Evolutionary conservation across 805 yeast species (phyloP).

Genomic region (Ogataea paraovalis): DNA sequence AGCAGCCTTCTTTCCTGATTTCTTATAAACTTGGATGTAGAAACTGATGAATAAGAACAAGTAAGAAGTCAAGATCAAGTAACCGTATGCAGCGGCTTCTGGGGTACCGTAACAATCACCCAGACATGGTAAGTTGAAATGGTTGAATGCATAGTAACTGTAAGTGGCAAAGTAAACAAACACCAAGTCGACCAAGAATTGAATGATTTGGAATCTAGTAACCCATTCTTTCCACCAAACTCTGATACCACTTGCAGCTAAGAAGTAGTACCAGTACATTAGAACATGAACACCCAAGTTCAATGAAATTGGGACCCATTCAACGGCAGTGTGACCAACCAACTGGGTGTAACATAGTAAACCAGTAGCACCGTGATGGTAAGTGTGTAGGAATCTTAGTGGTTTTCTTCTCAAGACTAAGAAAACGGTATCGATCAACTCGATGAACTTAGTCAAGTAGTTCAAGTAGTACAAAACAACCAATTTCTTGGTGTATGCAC

Average conservation of each 20-base stretch:
- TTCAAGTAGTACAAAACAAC: constrained; percentile 85
- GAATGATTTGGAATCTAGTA: constrained; percentile 91
- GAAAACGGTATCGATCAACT: constrained; percentile 87
- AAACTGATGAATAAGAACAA: constrained; percentile 86
- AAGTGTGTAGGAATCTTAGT: constrained; percentile 87
- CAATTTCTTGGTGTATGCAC: constrained; percentile 80
- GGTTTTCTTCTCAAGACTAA: constrained; percentile 89
- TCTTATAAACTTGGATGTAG: constrained; percentile 82
- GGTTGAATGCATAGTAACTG: constrained; percentile 76
- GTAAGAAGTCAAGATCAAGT: constrained; percentile 82
- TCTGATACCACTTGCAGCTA: constrained; percentile 86
- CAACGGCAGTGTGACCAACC: constrained; percentile 83
- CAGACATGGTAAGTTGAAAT: constrained; percentile 66
- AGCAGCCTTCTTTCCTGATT: constrained; percentile 24
- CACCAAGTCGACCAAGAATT: constrained; percentile 81
- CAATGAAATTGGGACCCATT: constrained; percentile 90
- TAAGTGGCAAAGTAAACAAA: constrained; percentile 94
- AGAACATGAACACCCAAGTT: constrained; percentile 91
- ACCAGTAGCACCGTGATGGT: constrained; percentile 98
- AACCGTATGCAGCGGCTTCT: constrained; percentile 90
- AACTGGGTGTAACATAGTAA: constrained; percentile 89
- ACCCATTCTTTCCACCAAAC: constrained; percentile 99
- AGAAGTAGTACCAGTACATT: constrained; percentile 97
- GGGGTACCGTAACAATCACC: constrained; percentile 92
- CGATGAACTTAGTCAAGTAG: constrained; percentile 84